phyloP scores from a whole-genome alignment of 345 rosid species.

The Gossypium arboreum region DNA sequence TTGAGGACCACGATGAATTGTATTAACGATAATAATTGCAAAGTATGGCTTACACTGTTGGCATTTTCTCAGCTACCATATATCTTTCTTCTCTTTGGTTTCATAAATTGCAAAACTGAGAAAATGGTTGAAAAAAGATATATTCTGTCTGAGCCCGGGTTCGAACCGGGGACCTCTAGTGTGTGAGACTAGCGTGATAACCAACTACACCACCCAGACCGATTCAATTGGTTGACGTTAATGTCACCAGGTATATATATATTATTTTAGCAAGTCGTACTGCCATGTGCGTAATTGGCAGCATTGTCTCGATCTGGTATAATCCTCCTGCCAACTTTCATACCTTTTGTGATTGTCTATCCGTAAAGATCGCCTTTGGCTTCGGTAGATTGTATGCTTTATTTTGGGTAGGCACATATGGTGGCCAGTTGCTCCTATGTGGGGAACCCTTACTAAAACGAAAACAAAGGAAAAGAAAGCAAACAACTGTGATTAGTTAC shows the following conservation, averaged over 20 bases:
- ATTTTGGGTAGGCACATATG: neutral
- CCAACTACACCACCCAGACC: conserved; percentile 1
- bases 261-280: no score
- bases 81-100: neutral
- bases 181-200: conserved; percentile 53
- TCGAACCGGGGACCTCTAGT: conserved; percentile 72
- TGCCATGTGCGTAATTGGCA: neutral
- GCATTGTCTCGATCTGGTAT: neutral
- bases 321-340: neutral
- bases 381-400: neutral
- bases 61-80: neutral
- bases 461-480: no score
- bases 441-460: neutral
- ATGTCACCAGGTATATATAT: no score
- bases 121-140: neutral
- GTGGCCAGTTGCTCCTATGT: neutral
- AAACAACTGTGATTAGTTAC: no score
- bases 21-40: neutral
- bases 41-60: neutral
- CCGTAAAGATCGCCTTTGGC: neutral
- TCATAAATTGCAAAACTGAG: neutral
- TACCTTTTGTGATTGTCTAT: neutral
- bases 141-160: conserved; percentile 51
- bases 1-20: neutral
- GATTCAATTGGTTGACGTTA: rapidly evolving